Percentiles rank a stretch among this genome's conserved stretches.
phyloP scores from a whole-genome alignment of 148 eudicot species.

The Limonium bicolor region DNA sequence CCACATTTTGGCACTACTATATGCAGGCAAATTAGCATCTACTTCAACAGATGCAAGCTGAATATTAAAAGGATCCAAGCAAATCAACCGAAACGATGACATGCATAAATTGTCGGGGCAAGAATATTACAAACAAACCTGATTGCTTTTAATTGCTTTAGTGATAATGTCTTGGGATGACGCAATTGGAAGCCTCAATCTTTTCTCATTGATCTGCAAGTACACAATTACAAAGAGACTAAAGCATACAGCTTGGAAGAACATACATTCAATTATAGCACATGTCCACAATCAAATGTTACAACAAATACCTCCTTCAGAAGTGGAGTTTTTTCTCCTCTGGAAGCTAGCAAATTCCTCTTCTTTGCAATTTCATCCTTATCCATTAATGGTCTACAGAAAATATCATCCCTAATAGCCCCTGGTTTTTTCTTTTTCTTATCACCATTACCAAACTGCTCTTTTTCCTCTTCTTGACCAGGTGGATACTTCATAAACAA shows the following conservation, averaged over 20 bases:
- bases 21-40: background rate
- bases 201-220: slow-evolving; percentile 43
- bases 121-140: slow-evolving; percentile 25
- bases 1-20: background rate
- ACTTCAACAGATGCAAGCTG: too few relatives aligned
- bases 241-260: too few relatives aligned
- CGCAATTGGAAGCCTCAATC: slow-evolving; percentile 85
- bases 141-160: slow-evolving; percentile 46
- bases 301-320: slow-evolving; percentile 47
- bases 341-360: slow-evolving; percentile 27
- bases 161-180: slow-evolving; percentile 52
- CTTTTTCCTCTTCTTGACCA: slow-evolving; percentile 29
- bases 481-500: slow-evolving; percentile 70
- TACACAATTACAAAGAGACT: background rate
- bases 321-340: slow-evolving; percentile 15
- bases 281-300: background rate
- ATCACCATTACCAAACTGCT: slow-evolving; percentile 13
- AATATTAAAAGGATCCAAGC: too few relatives aligned
- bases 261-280: background rate
- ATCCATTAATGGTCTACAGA: slow-evolving; percentile 29
- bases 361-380: slow-evolving; percentile 35
- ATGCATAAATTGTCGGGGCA: background rate
- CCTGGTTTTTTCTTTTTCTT: slow-evolving; percentile 12
- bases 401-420: slow-evolving; percentile 28
- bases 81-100: too few relatives aligned